phyloP scores from a whole-genome alignment of 148 eudicot species.

The Cornus controversa region DNA sequence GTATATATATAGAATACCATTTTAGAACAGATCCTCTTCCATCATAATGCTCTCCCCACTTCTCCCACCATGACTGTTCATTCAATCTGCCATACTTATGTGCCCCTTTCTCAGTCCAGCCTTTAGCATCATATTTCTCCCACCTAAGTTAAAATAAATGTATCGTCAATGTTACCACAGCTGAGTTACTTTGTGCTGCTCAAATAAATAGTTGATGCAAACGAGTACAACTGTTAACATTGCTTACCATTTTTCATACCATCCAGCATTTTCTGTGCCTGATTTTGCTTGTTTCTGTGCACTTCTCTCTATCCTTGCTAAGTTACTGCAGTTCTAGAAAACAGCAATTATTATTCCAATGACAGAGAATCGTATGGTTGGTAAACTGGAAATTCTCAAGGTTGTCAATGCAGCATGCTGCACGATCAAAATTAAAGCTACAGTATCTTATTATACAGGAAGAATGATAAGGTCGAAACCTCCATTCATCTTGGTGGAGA shows the following conservation, averaged over 20 bases:
- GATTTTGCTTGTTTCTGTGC: conserved; percentile 99
- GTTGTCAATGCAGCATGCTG: not conserved
- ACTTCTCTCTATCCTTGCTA: conserved; percentile 92
- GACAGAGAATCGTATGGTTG: not conserved
- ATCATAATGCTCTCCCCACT: conserved; percentile 97
- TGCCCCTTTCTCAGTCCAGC: conserved; percentile 99
- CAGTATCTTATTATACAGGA: not conserved
- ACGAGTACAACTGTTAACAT: not conserved
- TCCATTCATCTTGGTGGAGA: conserved; percentile 99
- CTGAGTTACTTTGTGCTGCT: not conserved
- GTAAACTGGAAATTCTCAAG: not conserved
- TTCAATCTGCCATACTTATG: conserved; percentile 94
- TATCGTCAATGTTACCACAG: not conserved
- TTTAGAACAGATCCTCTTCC: conserved; percentile 96
- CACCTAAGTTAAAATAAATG: conserved; percentile 52
- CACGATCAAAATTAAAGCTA: not conserved
- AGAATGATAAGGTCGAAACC: conserved; percentile 36
- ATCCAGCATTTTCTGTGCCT: conserved; percentile 94
- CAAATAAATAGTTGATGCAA: conserved; percentile 4
- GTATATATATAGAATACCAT: conserved; percentile 51
- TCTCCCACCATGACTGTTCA: conserved; percentile 99
- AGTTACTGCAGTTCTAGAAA: conserved; percentile 59
- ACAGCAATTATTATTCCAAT: not conserved
- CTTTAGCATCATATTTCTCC: conserved; percentile 99
- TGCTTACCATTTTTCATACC: conserved; percentile 96